Conservation (phyloP, 306 rosid genomes). For the Begonia peltatifolia region DNA sequence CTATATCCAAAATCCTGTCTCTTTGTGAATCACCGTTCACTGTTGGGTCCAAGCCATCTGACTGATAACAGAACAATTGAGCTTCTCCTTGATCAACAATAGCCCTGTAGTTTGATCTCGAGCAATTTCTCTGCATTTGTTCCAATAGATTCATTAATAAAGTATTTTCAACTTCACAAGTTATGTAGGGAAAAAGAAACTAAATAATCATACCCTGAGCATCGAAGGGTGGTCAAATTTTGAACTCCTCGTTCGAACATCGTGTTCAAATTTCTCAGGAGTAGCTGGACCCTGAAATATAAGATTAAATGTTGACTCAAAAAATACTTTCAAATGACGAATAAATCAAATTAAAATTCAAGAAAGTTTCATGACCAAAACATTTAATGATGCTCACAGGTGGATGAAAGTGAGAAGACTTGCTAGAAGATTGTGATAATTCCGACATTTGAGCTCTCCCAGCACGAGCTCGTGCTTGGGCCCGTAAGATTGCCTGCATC, state of each 20-base stretch:
- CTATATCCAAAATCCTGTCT: slow-evolving; percentile 33
- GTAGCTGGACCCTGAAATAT: slow-evolving; percentile 60
- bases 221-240: slow-evolving; percentile 36
- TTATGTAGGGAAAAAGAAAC: not conserved
- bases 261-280: slow-evolving; percentile 71
- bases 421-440: slow-evolving; percentile 19
- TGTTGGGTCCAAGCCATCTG: slow-evolving; percentile 17
- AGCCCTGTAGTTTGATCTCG: slow-evolving; percentile 25
- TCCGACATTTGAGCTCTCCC: slow-evolving; percentile 26
- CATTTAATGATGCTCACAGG: slow-evolving; percentile 27
- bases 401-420: slow-evolving; percentile 26
- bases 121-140: slow-evolving; percentile 45
- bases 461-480: slow-evolving; percentile 36
- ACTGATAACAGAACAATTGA: slow-evolving; percentile 8
- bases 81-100: slow-evolving; percentile 15
- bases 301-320: not conserved
- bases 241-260: slow-evolving; percentile 33
- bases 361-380: not conserved
- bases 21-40: slow-evolving; percentile 30
- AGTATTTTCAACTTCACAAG: not conserved
- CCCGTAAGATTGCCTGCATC: slow-evolving; percentile 40
- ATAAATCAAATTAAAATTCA: too few species aligned
- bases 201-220: slow-evolving; percentile 25
- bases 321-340: too few species aligned
- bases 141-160: not conserved